These are phyloP conservation scores for Calonectria naviculata DNA, from an alignment of 2,329 filamentous ascomycete genomes.

Conservation along the genomic window DNA sequence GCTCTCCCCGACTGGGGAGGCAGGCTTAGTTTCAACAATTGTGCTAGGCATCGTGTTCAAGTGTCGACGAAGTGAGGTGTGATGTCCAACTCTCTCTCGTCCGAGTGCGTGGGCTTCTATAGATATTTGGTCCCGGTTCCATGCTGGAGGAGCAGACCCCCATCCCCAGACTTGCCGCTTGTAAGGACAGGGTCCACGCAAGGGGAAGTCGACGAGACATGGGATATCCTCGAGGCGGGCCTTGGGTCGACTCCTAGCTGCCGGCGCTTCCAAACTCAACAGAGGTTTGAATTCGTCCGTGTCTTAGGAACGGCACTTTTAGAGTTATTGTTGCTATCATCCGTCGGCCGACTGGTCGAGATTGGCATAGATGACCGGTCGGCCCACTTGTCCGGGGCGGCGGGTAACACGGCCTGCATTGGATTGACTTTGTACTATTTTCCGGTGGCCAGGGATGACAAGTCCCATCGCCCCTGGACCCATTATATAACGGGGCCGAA, in stretches of 20 bases:
- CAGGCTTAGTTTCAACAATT: neutral
- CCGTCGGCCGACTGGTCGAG: neutral
- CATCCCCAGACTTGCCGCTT: neutral
- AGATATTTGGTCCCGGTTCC: neutral
- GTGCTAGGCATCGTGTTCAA: neutral
- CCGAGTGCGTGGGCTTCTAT: neutral
- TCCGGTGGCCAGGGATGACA: neutral
- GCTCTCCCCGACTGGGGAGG: neutral
- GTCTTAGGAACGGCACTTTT: neutral
- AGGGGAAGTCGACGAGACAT: neutral
- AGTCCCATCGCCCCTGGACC: neutral
- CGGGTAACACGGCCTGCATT: neutral
- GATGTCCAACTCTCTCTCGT: neutral
- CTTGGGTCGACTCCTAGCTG: neutral
- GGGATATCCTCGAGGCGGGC: neutral
- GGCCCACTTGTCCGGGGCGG: neutral
- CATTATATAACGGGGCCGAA: neutral
- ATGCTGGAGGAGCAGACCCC: neutral
- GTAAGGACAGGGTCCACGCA: neutral
- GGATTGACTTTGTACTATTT: slow-evolving; percentile 1
- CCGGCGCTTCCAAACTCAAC: neutral
- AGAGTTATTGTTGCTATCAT: neutral
- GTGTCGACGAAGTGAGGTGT: neutral
- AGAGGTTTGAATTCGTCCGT: neutral
- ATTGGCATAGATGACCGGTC: slow-evolving; percentile 1